These are phyloP conservation scores for Rhodomyrtus tomentosa DNA, from an alignment of 345 rosid genomes.

Conservation along the genomic window DNA sequence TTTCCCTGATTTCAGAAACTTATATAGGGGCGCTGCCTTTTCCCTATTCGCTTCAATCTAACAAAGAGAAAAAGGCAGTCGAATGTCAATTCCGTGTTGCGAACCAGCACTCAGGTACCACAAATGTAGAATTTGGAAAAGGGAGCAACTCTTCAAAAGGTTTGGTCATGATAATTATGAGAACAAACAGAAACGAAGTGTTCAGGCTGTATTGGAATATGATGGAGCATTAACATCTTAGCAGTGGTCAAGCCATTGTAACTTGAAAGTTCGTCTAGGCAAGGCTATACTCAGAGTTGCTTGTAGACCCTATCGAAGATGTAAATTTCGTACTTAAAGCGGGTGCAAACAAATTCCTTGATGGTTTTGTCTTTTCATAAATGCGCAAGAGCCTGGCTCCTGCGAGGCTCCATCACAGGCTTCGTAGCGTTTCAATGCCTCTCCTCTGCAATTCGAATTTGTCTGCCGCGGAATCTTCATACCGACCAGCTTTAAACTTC, in stretches of 20 bases:
- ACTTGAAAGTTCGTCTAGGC: background rate
- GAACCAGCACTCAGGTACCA: background rate
- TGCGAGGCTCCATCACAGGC: too few species aligned
- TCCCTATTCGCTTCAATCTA: slow-evolving; percentile 83
- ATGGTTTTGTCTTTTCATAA: background rate
- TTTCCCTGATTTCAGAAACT: slow-evolving; percentile 69
- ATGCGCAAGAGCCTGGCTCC: too few species aligned
- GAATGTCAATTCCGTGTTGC: background rate
- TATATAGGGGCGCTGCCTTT: slow-evolving; percentile 58
- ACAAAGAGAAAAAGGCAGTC: background rate
- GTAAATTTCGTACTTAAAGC: slow-evolving; percentile 73
- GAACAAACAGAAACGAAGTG: background rate
- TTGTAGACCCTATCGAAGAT: slow-evolving; percentile 53
- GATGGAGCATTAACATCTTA: background rate
- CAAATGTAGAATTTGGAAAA: background rate
- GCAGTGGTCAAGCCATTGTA: background rate
- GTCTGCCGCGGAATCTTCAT: too few species aligned
- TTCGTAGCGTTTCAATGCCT: too few species aligned
- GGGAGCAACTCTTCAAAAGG: background rate
- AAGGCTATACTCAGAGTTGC: background rate
- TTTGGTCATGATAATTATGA: background rate
- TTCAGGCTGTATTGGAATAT: background rate
- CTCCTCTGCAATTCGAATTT: too few species aligned
- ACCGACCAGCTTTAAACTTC: too few species aligned
- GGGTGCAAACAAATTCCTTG: slow-evolving; percentile 52